Evolutionary conservation across 371 early-diverging fungal genomes (phyloP).

Genomic region (Lichtheimia hyalospora): DNA sequence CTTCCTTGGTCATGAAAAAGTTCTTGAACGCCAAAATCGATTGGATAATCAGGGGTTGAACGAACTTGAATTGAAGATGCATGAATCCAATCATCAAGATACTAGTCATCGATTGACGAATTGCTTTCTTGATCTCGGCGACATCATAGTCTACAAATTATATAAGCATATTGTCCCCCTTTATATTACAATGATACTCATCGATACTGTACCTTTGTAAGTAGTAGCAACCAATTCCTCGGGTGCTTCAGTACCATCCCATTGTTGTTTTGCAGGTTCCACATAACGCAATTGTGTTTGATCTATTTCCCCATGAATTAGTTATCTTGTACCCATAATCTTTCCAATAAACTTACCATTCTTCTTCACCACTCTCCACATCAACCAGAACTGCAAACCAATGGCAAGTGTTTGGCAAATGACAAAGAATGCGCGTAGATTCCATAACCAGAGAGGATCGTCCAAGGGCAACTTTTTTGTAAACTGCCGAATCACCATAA

Average conservation of each 20-base stretch:
- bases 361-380: conserved; percentile 32
- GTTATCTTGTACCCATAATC: neutral
- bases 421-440: conserved; percentile 34
- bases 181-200: neutral
- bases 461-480: conserved; percentile 33
- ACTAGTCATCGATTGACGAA: conserved; percentile 67
- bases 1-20: conserved; percentile 52
- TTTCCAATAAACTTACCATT: conserved; percentile 30
- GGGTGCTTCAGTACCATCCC: conserved; percentile 37
- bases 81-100: conserved; percentile 69
- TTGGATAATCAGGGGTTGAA: conserved; percentile 66
- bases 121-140: conserved; percentile 65
- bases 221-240: conserved; percentile 38
- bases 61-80: conserved; percentile 83
- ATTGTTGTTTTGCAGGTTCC: conserved; percentile 31
- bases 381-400: conserved; percentile 28
- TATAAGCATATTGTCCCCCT: neutral
- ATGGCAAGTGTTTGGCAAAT: conserved; percentile 28
- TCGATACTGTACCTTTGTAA: conserved; percentile 20
- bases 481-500: conserved; percentile 32
- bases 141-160: conserved; percentile 70
- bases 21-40: conserved; percentile 20
- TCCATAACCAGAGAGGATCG: conserved; percentile 21
- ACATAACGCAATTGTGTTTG: conserved; percentile 39
- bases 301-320: conserved; percentile 18